Conservation (phyloP, 352 stramenopile genomes). For the Phytopythium vexans region DNA sequence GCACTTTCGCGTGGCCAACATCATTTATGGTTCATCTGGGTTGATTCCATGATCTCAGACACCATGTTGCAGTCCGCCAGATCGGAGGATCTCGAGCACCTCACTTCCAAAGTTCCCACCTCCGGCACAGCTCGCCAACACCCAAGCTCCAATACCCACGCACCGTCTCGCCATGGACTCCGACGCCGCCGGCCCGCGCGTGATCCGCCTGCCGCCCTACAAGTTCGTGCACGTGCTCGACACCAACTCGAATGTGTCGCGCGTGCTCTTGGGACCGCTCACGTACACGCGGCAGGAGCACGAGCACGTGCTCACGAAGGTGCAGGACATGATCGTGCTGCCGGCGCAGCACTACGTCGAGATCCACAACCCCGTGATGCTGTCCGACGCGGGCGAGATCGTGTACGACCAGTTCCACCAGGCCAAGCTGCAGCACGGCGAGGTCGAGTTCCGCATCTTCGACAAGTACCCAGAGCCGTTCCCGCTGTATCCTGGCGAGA, state of each 20-base stretch:
- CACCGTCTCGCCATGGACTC: not conserved
- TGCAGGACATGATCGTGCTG: conserved; percentile 75
- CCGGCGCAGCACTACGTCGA: conserved; percentile 77
- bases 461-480: conserved; percentile 78
- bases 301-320: conserved; percentile 58
- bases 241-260: conserved; percentile 83
- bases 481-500: conserved; percentile 66
- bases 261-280: conserved; percentile 68
- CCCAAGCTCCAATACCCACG: too few relatives aligned
- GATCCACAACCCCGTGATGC: conserved; percentile 67
- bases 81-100: too few relatives aligned
- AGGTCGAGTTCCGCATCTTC: conserved; percentile 75
- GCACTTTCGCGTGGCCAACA: too few relatives aligned
- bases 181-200: conserved; percentile 43
- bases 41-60: too few relatives aligned
- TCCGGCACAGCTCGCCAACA: not conserved
- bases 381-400: conserved; percentile 34
- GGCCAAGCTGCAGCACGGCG: conserved; percentile 74
- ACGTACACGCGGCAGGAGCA: conserved; percentile 83
- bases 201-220: conserved; percentile 76
- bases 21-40: too few relatives aligned
- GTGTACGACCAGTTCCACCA: conserved; percentile 65
- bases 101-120: not conserved
- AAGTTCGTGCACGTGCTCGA: conserved; percentile 84
- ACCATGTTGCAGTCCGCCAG: too few relatives aligned